phyloP scores from a whole-genome alignment of 441 rosid genomes.

The Erodium chrysanthum region DNA sequence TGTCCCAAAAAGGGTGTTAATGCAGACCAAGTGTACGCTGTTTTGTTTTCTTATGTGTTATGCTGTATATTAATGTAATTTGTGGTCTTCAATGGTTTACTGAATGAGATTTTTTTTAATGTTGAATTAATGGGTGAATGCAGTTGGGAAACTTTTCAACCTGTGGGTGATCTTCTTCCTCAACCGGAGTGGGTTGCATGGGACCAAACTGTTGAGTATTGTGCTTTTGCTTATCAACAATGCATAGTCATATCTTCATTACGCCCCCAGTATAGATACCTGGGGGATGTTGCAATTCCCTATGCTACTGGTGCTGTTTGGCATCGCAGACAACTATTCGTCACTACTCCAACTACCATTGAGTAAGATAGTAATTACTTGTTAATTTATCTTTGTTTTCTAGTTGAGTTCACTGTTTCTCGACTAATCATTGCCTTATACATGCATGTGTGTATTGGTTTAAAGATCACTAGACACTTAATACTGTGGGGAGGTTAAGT shows the following conservation, averaged over 20 bases:
- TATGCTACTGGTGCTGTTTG: slow-evolving; percentile 96
- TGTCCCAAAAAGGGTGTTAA: too few relatives aligned
- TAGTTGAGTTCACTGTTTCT: background rate
- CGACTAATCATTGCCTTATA: too few relatives aligned
- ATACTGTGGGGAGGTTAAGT: too few relatives aligned
- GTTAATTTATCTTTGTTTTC: background rate
- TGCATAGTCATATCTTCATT: slow-evolving; percentile 85
- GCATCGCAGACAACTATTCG: slow-evolving; percentile 96
- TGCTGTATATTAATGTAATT: too few relatives aligned
- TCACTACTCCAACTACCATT: slow-evolving; percentile 89
- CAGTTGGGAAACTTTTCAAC: slow-evolving; percentile 97
- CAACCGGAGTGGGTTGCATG: slow-evolving; percentile 99
- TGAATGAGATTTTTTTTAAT: background rate
- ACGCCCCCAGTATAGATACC: slow-evolving; percentile 90
- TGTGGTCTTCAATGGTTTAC: too few relatives aligned
- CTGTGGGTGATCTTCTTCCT: slow-evolving; percentile 91
- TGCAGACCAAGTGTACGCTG: too few relatives aligned
- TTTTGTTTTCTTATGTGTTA: too few relatives aligned
- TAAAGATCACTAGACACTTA: too few relatives aligned
- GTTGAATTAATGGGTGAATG: slow-evolving; percentile 26
- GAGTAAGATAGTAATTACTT: slow-evolving; percentile 50
- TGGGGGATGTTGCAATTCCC: slow-evolving; percentile 94
- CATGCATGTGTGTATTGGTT: too few relatives aligned
- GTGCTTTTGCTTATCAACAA: slow-evolving; percentile 93
- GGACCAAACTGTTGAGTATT: slow-evolving; percentile 97